phyloP scores from a whole-genome alignment of 2,329 filamentous ascomycete species.

The Cryphonectria carpinicola region DNA sequence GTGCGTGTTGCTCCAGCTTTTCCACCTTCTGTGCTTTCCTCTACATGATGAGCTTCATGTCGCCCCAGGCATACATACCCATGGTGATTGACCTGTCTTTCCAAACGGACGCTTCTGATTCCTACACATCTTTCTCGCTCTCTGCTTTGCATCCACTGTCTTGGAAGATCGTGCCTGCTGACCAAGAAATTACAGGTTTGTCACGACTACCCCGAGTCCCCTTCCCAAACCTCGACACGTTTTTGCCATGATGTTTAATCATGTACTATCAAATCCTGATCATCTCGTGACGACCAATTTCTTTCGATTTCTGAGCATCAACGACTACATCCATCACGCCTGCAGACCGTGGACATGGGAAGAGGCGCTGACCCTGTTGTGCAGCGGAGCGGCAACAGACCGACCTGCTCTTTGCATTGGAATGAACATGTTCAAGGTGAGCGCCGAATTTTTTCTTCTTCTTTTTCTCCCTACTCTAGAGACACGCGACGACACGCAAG shows the following conservation, averaged over 20 bases:
- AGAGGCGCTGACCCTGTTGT: conserved; percentile 17
- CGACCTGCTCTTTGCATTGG: neutral
- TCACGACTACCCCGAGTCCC: conserved; percentile 22
- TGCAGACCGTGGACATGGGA: conserved; percentile 1
- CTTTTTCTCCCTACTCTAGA: conserved; percentile 25
- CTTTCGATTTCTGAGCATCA: conserved; percentile 31
- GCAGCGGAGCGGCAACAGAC: neutral
- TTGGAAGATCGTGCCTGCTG: conserved; percentile 28
- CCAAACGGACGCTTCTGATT: conserved; percentile 54
- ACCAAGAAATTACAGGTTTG: conserved; percentile 29
- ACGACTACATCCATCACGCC: neutral
- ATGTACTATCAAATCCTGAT: conserved; percentile 52
- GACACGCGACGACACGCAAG: conserved; percentile 28
- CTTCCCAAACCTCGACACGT: conserved; percentile 10
- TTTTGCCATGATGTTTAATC: conserved; percentile 45
- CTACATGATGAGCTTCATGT: conserved; percentile 59
- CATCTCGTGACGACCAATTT: conserved; percentile 35
- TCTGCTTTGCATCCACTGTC: conserved; percentile 9
- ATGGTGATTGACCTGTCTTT: conserved; percentile 62
- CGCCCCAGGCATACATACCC: conserved; percentile 61
- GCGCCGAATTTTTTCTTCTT: conserved; percentile 34
- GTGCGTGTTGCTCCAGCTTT: conserved; percentile 18
- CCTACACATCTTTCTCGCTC: conserved; percentile 22
- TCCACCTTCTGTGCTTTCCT: conserved; percentile 29
- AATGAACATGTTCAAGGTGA: conserved; percentile 26